Evolutionary conservation across 495 filamentous ascomycete genomes (phyloP), one percentile per base, ranked within the genome.

Genomic region (Tuber microsphaerosporum): DNA sequence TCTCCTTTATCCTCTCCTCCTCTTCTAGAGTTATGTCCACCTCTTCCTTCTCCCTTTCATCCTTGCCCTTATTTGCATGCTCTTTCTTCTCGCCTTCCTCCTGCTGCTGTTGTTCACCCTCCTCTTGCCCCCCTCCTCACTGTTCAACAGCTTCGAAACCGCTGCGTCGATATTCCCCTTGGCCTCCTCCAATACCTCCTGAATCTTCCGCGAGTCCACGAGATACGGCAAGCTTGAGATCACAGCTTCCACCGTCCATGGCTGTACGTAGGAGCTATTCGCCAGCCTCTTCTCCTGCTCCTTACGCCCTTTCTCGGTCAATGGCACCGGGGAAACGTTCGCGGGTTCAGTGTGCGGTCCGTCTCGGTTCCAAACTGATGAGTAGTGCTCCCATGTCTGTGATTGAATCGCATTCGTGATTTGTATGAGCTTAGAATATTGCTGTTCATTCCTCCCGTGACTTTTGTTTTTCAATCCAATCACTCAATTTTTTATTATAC

Each of bases 341-440:
- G 89, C 88, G 46, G 85, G 80, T 34, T 90, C 91, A 37, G 84
- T 85, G 81, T 90, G 89, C 12, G 88, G 87, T 17, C 89, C 90
- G 74, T 87, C 80, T 26, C 88, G 82, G 76, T 89, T 88, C 72
- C 90, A 88, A 75, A 93, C 88, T 1, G 91, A 92, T 3, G 90
- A 92, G 82, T 92, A 94, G 82, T 94, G 92, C 81, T 93, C 89
- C 85, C 89, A 93, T 72, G 82, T 84, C 88, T 90, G 81, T 71
- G 41, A 71, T 71, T 9, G 68, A 71, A 71, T 19, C 48, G 70
- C 73, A 73, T 72, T 42, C 31, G 39, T 61, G 51, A 61, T 43
- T 56, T 76, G 42, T 74, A 76, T 56, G 41, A 73, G n/a, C 22
- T 46, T 71, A 61, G 22, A 65, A 65, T 34, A 65, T 65, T 34